Evolutionary conservation across 805 yeast genomes (phyloP).

Genomic region (Groenewaldozyma salmanticensis): DNA sequence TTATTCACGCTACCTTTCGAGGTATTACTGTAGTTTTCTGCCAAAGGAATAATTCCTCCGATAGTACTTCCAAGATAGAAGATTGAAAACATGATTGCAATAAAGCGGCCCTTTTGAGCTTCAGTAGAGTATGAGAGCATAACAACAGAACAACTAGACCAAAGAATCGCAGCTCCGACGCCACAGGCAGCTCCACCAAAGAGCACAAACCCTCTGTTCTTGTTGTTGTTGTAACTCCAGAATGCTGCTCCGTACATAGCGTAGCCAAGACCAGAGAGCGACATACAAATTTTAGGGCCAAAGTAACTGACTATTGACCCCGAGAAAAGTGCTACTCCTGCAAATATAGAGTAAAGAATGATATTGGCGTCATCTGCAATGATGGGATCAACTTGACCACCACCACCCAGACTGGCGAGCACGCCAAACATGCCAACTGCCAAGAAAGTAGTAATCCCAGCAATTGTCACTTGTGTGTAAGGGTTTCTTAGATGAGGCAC

Average conservation of each 20-base stretch:
- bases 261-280: slow-evolving; percentile 39
- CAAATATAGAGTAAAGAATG: slow-evolving; percentile 44
- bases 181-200: slow-evolving; percentile 49
- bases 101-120: slow-evolving; percentile 39
- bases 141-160: slow-evolving; percentile 50
- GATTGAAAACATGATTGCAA: slow-evolving; percentile 47
- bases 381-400: slow-evolving; percentile 25
- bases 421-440: slow-evolving; percentile 39
- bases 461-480: slow-evolving; percentile 11
- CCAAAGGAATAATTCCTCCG: slow-evolving; percentile 47
- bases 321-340: slow-evolving; percentile 45
- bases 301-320: slow-evolving; percentile 45
- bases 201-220: slow-evolving; percentile 41
- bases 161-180: slow-evolving; percentile 41
- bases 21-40: slow-evolving; percentile 32
- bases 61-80: slow-evolving; percentile 52
- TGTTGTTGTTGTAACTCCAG: slow-evolving; percentile 33
- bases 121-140: slow-evolving; percentile 48
- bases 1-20: slow-evolving; percentile 32
- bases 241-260: slow-evolving; percentile 37
- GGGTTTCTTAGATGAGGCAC: slow-evolving; percentile 7
- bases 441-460: slow-evolving; percentile 14
- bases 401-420: slow-evolving; percentile 39
- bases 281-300: slow-evolving; percentile 35
- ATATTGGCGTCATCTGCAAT: slow-evolving; percentile 42